Evolutionary conservation across 2,329 filamentous ascomycete genomes (phyloP).

Genomic region (Sporothrix schenckii): DNA sequence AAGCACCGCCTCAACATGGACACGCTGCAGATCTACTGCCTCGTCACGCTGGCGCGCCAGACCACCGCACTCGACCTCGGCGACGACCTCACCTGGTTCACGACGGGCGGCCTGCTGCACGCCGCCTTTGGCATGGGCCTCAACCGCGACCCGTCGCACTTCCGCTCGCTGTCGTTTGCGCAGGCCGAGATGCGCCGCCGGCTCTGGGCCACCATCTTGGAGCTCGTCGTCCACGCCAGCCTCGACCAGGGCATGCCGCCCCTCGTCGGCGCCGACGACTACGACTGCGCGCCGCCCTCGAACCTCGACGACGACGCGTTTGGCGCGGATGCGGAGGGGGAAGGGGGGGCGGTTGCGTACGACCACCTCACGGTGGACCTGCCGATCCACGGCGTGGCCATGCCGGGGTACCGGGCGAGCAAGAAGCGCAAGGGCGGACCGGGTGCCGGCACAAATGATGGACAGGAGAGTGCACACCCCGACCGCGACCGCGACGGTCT

Average conservation of each 20-base stretch:
- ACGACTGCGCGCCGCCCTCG: conserved; percentile 54
- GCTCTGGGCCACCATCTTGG: conserved; percentile 60
- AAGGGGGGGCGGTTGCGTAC: too few species aligned
- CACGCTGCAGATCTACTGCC: conserved; percentile 35
- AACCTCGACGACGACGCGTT: conserved; percentile 59
- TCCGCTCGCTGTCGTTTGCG: conserved; percentile 53
- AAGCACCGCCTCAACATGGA: conserved; percentile 35
- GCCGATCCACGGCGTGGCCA: conserved; percentile 24
- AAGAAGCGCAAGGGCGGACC: conserved; percentile 19
- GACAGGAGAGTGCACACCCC: background rate
- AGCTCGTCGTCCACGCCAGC: conserved; percentile 56
- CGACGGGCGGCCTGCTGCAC: conserved; percentile 54
- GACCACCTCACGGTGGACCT: conserved; percentile 17
- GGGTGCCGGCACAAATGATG: background rate
- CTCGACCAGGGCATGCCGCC: conserved; percentile 57
- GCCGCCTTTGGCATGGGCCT: conserved; percentile 62
- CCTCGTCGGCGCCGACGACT: conserved; percentile 51
- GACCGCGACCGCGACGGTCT: background rate
- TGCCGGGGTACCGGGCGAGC: background rate
- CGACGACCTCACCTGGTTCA: conserved; percentile 57
- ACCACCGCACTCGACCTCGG: conserved; percentile 47
- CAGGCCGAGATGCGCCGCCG: conserved; percentile 58
- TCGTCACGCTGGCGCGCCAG: conserved; percentile 35
- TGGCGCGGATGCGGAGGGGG: conserved; percentile 40
- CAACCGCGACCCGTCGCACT: conserved; percentile 58